phyloP scores from a whole-genome alignment of 179 eudicot species.

The Beta corolliflora region DNA sequence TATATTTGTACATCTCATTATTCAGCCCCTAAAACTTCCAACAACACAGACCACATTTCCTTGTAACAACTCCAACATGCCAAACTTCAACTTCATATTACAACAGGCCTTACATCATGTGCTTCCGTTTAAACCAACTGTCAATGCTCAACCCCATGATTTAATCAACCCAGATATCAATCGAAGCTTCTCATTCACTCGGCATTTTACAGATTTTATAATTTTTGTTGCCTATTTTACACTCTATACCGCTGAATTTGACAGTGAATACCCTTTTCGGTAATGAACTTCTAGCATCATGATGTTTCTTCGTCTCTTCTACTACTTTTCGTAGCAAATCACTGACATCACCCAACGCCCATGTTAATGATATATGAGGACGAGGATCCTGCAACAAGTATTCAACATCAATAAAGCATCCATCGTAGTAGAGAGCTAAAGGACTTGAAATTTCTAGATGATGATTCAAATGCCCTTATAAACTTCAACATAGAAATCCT shows the following conservation, averaged over 20 bases:
- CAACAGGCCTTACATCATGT: neutral
- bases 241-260: conserved; percentile 67
- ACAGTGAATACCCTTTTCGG: conserved; percentile 54
- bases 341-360: conserved; percentile 76
- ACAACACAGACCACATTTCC: too few relatives aligned
- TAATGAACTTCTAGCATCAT: conserved; percentile 25
- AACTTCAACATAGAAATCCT: neutral
- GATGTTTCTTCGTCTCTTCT: conserved; percentile 47
- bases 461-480: neutral
- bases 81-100: neutral
- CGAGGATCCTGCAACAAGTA: conserved; percentile 70
- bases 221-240: conserved; percentile 72
- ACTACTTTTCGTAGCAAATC: conserved; percentile 53
- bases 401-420: neutral
- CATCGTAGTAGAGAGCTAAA: neutral
- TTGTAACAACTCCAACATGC: neutral
- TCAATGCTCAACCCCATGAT: neutral
- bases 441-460: neutral
- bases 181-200: conserved; percentile 34
- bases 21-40: too few relatives aligned
- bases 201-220: conserved; percentile 61
- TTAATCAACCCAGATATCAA: neutral
- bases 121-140: neutral
- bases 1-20: neutral
- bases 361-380: conserved; percentile 90